Conservation (phyloP, 1,139 yeast genomes). For the Casaregolazyma suthepensis region DNA sequence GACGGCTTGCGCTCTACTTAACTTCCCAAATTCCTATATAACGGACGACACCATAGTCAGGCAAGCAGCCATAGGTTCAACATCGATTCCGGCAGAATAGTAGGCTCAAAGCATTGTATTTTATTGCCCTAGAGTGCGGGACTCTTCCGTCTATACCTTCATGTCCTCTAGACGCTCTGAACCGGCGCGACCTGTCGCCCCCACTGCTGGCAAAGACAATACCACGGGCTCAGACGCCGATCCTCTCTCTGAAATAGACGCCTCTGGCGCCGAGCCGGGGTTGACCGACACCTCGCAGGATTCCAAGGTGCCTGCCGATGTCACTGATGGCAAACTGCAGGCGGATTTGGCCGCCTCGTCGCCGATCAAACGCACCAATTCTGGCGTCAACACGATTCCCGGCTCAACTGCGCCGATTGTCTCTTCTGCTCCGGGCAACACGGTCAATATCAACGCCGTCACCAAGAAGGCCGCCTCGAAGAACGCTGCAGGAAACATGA, state of each 20-base stretch:
- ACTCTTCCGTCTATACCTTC: neutral
- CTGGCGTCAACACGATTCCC: neutral
- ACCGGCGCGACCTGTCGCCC: neutral
- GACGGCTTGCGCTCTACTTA: neutral
- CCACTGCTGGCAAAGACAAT: neutral
- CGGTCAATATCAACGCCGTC: constrained; percentile 2
- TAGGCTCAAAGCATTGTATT: neutral
- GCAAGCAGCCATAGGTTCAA: neutral
- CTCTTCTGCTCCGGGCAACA: neutral
- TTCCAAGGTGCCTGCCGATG: neutral
- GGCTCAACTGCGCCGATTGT: neutral
- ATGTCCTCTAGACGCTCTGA: neutral
- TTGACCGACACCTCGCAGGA: neutral
- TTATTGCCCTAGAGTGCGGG: neutral
- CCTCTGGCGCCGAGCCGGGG: neutral
- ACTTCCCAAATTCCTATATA: neutral
- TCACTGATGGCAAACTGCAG: neutral
- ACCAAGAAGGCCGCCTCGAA: constrained; percentile 2
- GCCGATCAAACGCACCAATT: neutral
- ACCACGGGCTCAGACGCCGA: neutral
- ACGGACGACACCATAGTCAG: neutral
- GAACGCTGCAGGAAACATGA: constrained; percentile 24
- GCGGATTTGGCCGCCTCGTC: neutral
- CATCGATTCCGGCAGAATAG: neutral
- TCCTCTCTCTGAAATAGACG: neutral